Evolutionary conservation across 371 early-diverging fungal species (phyloP).

Genomic region (Saksenaea oblongispora): DNA sequence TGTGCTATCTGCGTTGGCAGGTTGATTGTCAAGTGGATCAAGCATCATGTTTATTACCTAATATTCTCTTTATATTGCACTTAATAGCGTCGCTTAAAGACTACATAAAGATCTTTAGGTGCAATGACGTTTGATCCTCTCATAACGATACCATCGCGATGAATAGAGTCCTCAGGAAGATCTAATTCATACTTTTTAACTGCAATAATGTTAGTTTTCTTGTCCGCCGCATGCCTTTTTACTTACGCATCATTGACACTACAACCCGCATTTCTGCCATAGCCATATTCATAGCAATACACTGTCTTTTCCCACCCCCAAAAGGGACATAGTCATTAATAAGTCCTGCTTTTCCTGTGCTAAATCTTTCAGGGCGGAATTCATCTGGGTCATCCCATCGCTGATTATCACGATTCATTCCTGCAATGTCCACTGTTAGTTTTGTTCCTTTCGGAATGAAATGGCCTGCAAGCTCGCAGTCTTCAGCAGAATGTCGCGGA

Average conservation of each 20-base stretch:
- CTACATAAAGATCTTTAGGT: no score
- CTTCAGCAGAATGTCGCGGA: background rate
- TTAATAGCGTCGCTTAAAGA: no score
- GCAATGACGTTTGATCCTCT: no score
- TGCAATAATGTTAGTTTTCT: no score
- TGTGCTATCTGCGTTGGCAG: no score
- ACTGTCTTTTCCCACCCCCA: constrained; percentile 32
- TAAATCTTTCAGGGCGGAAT: constrained; percentile 52
- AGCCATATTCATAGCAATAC: constrained; percentile 29
- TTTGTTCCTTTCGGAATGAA: constrained; percentile 10
- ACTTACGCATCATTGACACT: constrained; percentile 21
- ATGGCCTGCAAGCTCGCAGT: constrained; percentile 6
- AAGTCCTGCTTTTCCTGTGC: constrained; percentile 12
- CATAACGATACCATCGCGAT: no score
- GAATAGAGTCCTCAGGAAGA: no score
- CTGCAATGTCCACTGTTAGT: constrained; percentile 3
- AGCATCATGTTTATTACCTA: no score
- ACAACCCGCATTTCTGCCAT: constrained; percentile 19
- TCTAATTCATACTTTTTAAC: no score
- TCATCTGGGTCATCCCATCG: constrained; percentile 32
- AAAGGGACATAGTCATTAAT: constrained; percentile 38
- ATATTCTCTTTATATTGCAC: no score
- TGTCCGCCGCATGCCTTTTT: background rate
- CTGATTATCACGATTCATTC: constrained; percentile 8
- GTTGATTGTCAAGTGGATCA: no score